Evolutionary conservation across 805 yeast species (phyloP).

Genomic region (Pichia gijzeniarum): DNA sequence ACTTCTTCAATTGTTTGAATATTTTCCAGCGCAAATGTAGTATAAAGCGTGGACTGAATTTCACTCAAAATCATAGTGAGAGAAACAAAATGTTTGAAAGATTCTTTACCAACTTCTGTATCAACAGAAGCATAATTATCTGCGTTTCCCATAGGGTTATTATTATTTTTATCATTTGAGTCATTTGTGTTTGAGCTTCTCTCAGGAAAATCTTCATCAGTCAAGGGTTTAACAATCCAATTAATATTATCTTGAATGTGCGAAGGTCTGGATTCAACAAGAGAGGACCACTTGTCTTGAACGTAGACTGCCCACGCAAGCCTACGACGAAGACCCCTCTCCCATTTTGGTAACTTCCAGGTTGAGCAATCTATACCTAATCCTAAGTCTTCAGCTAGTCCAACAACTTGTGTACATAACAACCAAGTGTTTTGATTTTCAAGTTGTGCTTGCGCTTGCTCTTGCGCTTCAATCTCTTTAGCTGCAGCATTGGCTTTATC

Average conservation of each 20-base stretch:
- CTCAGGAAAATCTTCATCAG: conserved; percentile 76
- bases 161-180: conserved; percentile 4
- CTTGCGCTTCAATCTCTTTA: conserved; percentile 2
- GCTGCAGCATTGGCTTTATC: background rate
- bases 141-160: conserved; percentile 12
- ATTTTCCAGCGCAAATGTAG: conserved; percentile 56
- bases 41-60: conserved; percentile 64
- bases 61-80: conserved; percentile 65
- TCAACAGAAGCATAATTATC: conserved; percentile 32
- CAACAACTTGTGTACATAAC: conserved; percentile 77
- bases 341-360: conserved; percentile 96
- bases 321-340: conserved; percentile 77
- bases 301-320: conserved; percentile 94
- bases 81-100: conserved; percentile 63
- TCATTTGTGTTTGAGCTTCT: conserved; percentile 36
- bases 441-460: background rate
- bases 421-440: conserved; percentile 68
- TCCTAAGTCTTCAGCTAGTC: conserved; percentile 85
- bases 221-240: conserved; percentile 71
- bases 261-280: conserved; percentile 79
- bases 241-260: conserved; percentile 65
- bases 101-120: conserved; percentile 59
- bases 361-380: conserved; percentile 82
- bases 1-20: conserved; percentile 59
- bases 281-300: conserved; percentile 86